Evolutionary conservation across 495 filamentous ascomycete species (phyloP), one percentile per base, ranked within the genome.

Genomic region (Xylaria acuta): DNA sequence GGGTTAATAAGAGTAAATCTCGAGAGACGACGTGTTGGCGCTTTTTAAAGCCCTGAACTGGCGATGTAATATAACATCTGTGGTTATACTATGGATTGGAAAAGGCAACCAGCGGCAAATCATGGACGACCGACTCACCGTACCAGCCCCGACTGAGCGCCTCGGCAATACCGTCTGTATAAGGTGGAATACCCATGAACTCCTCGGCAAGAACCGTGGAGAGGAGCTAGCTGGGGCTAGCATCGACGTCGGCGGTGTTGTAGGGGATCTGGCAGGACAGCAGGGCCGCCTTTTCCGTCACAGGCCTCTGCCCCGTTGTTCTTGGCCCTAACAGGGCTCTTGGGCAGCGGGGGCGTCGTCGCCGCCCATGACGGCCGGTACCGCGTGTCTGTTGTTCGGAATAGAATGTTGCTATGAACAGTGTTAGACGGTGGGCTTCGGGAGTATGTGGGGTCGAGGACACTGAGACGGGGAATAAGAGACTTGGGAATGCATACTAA

Each of bases 231-330:
- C 60, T 70, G 7, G 82, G 76, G 71, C 80, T 81, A 22, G 74
- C 76, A 72, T 85, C 76, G 14, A 78, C 11, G 54, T 73, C 60
- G 25, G 78, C 76, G 1, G 79, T 77, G 71, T 89, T 81, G 68
- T 86, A 81, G 5, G 82, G 79, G 53, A 83, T 73, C 70, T 87
- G 84, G 75, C 86, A 83, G 3, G 82, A 86, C 5, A 85, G 76
- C 8, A 89, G 73, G 5, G 76, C 72, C 20, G 58, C 65, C 4
- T 72, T 74, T n/a, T 11, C 68, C 69, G 5, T 63, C 14, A 47
- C 25, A 5, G 25, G 41, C 27, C 11, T 40, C 27, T 11, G 60
- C 18, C n/a, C 60, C 60, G 4, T 25, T 63, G 12, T 6, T 41
- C n/a, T 43, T 40, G n/a, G 22, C 5, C n/a, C 12, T n/a, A 25